These are phyloP conservation scores for Smittium culicis DNA, from an alignment of 371 early-diverging fungal species.

Conservation along the genomic window DNA sequence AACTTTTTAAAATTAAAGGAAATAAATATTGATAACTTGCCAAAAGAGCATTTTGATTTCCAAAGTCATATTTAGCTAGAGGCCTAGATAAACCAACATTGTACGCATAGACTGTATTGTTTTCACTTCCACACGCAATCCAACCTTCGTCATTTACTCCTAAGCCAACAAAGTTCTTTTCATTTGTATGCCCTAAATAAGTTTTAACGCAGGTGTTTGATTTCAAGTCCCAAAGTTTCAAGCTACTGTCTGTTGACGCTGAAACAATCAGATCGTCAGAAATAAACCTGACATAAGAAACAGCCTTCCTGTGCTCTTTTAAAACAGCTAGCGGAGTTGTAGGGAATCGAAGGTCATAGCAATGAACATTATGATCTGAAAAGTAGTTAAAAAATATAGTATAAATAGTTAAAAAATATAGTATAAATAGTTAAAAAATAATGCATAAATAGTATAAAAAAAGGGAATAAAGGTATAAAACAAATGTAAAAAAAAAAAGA, in stretches of 20 bases:
- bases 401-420: too few species aligned
- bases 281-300: conserved; percentile 79
- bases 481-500: conserved; percentile 13
- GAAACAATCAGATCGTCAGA: conserved; percentile 57
- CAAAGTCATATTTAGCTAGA: conserved; percentile 56
- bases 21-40: too few species aligned
- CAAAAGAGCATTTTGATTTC: too few species aligned
- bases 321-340: conserved; percentile 48
- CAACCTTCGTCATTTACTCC: conserved; percentile 42
- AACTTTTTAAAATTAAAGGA: too few species aligned
- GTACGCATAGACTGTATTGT: conserved; percentile 70
- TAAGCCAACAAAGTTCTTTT: conserved; percentile 90
- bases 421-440: too few species aligned
- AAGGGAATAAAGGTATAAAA: too few species aligned
- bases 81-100: conserved; percentile 54
- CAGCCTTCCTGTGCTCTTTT: conserved; percentile 76
- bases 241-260: conserved; percentile 80
- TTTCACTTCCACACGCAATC: conserved; percentile 85
- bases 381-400: too few species aligned
- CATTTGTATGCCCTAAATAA: conserved; percentile 72
- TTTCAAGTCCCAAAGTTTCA: conserved; percentile 63
- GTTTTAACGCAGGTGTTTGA: conserved; percentile 43
- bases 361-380: conserved; percentile 79
- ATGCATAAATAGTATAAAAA: too few species aligned
- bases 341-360: conserved; percentile 68